These are phyloP conservation scores for Choiromyces venosus DNA, from an alignment of 495 filamentous ascomycete genomes.

Conservation along the genomic window DNA sequence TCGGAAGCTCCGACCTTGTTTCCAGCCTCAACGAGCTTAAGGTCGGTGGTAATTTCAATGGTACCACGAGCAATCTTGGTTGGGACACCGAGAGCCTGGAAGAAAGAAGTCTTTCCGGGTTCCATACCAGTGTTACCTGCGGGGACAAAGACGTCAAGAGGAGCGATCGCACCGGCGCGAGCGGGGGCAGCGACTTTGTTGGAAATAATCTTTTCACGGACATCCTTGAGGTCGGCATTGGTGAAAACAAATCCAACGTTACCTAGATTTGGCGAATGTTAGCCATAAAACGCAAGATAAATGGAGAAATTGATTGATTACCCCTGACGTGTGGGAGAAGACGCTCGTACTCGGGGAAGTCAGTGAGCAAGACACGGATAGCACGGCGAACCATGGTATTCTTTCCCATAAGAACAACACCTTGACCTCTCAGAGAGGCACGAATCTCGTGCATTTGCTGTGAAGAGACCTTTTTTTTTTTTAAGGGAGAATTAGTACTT, in stretches of 20 bases:
- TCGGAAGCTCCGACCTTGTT: conserved; percentile 96
- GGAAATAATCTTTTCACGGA: conserved; percentile 86
- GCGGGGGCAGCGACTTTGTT: conserved; percentile 97
- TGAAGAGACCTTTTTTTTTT: conserved; percentile 58
- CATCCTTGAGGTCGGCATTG: conserved; percentile 85
- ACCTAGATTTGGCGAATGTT: conserved; percentile 46
- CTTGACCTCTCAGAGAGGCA: conserved; percentile 75
- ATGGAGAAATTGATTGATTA: conserved; percentile 36
- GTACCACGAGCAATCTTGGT: conserved; percentile 99
- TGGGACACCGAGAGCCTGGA: conserved; percentile 99
- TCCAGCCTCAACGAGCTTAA: conserved; percentile 93
- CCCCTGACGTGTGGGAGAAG: conserved; percentile 91
- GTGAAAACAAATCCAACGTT: conserved; percentile 99
- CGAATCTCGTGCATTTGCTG: conserved; percentile 99
- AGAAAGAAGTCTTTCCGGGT: conserved; percentile 99
- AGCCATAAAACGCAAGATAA: background rate
- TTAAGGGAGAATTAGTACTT: conserved; percentile 38
- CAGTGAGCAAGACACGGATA: conserved; percentile 85
- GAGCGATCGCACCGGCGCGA: conserved; percentile 92
- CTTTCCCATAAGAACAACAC: conserved; percentile 98
- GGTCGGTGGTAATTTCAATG: conserved; percentile 97
- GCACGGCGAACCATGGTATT: conserved; percentile 99
- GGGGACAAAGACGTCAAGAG: conserved; percentile 81
- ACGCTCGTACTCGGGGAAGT: conserved; percentile 94
- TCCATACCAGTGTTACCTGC: conserved; percentile 99